Evolutionary conservation across 306 rosid genomes (phyloP), one percentile per base, ranked within the genome.

Genomic region (Vicia villosa): DNA sequence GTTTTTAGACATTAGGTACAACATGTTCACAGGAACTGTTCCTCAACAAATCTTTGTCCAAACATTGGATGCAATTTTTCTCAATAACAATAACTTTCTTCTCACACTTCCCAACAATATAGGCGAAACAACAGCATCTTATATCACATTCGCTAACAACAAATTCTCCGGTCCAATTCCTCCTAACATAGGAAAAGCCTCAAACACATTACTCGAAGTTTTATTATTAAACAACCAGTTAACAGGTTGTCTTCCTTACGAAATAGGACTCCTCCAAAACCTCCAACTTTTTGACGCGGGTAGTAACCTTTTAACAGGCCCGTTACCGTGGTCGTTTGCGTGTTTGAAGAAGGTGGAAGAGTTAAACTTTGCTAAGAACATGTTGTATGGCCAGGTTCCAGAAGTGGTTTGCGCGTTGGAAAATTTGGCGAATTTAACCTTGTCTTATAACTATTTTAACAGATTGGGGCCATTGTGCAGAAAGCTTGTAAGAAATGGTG

Each of bases 91-190:
- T 86, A 49, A 81, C 8, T 87, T 92, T 80, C 51, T 68, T 80
- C 85, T 61, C 15, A 77, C 47, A 6, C 84, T 92, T 0, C 95
- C 96, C 3, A 73, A 52, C 57, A 74, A 79, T 45, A 55, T 84
- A 30, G 87, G 85, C 3, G 67, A 57, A 67, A 86, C 96, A 1
- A 73, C 75, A n/a, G 85, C 85, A 14, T 43, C 80, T n/a, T 87
- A 83, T 32, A 86, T 89, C 46, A 87, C 89, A 4, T 72, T 92
- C n/a, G 98, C 96, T 4, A 86, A 89, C 75, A 92, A 92, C 75
- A 89, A 80, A 16, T 92, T 89, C 82, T 74, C 74, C 0, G 98
- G 95, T 2, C 78, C 92, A 0, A 87, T 92, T 46, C 98, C 98
- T 0, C 26, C 68, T 0, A 70, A 83, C 60, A 86, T 89, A 24